A percentile compares a stretch with the other conserved stretches of the same genome.
Evolutionary conservation across 2,329 filamentous ascomycete genomes (phyloP).

Genomic region (Emergomyces orientalis): DNA sequence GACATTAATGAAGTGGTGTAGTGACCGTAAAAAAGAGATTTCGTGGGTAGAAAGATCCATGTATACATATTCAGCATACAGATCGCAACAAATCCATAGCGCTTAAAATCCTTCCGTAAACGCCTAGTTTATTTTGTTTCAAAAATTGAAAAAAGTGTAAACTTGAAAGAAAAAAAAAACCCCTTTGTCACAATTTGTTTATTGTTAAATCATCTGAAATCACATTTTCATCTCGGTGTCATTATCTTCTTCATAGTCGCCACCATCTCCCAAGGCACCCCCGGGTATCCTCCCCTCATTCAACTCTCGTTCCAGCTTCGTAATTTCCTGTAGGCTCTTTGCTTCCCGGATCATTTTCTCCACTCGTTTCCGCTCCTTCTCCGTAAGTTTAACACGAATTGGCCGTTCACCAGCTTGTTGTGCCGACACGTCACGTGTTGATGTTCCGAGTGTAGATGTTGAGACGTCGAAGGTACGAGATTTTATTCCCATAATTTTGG

Average conservation of each 20-base stretch:
- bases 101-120: neutral
- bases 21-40: neutral
- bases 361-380: conserved; percentile 75
- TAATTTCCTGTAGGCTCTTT: conserved; percentile 82
- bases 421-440: conserved; percentile 32
- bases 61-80: neutral
- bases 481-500: conserved; percentile 76
- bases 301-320: conserved; percentile 79
- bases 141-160: neutral
- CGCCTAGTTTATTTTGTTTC: neutral
- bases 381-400: conserved; percentile 73
- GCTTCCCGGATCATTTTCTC: conserved; percentile 83
- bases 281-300: conserved; percentile 78
- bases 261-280: conserved; percentile 39
- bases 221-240: conserved; percentile 28
- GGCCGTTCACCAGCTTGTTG: conserved; percentile 48
- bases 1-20: neutral
- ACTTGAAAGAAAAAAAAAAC: neutral
- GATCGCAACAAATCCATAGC: neutral
- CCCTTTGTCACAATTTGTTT: neutral
- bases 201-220: conserved; percentile 14
- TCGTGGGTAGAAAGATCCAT: neutral
- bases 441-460: conserved; percentile 28
- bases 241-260: conserved; percentile 25
- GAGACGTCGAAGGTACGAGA: conserved; percentile 60